phyloP scores from a whole-genome alignment of 1,139 yeast species.

The Pichia sp. region DNA sequence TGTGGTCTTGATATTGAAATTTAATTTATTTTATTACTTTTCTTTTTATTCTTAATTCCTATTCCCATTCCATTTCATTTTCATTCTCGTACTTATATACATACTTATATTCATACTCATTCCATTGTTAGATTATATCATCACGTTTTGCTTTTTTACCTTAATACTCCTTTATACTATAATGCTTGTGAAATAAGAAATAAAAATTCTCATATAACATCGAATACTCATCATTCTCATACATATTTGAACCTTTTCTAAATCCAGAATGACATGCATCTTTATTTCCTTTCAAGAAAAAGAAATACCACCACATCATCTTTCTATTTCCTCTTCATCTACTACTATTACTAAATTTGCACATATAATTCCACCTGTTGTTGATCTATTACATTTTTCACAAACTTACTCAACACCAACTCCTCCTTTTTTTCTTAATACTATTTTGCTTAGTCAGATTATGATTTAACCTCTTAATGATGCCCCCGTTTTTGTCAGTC shows the following conservation, averaged over 20 bases:
- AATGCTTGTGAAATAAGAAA: too few species aligned
- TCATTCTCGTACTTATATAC: not conserved
- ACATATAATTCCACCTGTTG: too few species aligned
- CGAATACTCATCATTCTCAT: too few species aligned
- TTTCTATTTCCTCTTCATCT: too few species aligned
- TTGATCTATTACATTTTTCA: too few species aligned
- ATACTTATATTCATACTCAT: not conserved
- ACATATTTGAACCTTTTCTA: slow-evolving; percentile 10
- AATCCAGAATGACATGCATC: slow-evolving; percentile 7
- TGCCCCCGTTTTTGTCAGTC: too few species aligned
- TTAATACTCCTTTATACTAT: not conserved
- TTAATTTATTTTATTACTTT: slow-evolving; percentile 1
- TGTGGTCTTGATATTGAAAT: not conserved
- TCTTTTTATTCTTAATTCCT: not conserved
- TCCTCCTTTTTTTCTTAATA: too few species aligned
- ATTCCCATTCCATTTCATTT: slow-evolving; percentile 4
- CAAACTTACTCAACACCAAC: too few species aligned
- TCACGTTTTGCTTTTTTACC: not conserved
- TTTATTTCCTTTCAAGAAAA: not conserved
- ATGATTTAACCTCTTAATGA: not conserved
- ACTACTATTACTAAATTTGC: too few species aligned
- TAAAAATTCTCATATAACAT: too few species aligned
- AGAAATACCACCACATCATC: too few species aligned
- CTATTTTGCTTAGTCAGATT: not conserved
- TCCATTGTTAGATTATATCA: not conserved